Conservation (phyloP, 345 rosid genomes). For the Brassica cretica region DNA sequence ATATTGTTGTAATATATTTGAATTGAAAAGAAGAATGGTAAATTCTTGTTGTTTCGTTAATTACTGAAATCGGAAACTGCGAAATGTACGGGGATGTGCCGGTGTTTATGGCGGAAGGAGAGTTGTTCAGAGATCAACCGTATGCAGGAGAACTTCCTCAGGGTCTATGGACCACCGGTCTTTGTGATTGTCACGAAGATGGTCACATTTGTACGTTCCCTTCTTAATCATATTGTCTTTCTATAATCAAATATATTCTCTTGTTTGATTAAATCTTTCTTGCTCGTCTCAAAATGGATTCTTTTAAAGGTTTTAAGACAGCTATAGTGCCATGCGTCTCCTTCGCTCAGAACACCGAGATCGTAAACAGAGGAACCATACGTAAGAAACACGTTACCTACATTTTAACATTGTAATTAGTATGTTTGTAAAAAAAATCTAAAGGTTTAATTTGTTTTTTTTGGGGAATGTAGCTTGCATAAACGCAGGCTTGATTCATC, state of each 20-base stretch:
- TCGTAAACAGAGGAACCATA: slow-evolving; percentile 48
- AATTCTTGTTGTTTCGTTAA: background rate
- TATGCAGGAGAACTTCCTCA: slow-evolving; percentile 41
- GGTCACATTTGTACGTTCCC: slow-evolving; percentile 47
- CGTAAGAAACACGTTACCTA: slow-evolving; percentile 40
- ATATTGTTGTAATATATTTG: background rate
- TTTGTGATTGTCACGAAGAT: slow-evolving; percentile 56
- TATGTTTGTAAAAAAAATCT: background rate
- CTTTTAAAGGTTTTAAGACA: slow-evolving; percentile 45
- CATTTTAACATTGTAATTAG: background rate
- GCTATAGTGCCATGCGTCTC: slow-evolving; percentile 56
- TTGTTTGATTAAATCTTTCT: slow-evolving; percentile 3
- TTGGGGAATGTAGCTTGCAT: slow-evolving; percentile 35
- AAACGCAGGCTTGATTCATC: slow-evolving; percentile 40
- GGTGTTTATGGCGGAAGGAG: slow-evolving; percentile 40
- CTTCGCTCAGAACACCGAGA: slow-evolving; percentile 55
- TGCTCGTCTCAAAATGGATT: background rate
- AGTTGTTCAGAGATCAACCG: slow-evolving; percentile 39
- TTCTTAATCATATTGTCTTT: background rate
- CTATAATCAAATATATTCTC: background rate
- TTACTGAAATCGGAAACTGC: slow-evolving; percentile 5
- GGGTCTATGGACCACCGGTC: slow-evolving; percentile 58
- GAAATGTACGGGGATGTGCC: slow-evolving; percentile 39
- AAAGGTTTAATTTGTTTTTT: background rate
- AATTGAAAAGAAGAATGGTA: background rate